Percentiles rank a stretch among this genome's conserved stretches.
Evolutionary conservation across 2,329 filamentous ascomycete genomes (phyloP).

Genomic region (Simplicillium aogashimaense): DNA sequence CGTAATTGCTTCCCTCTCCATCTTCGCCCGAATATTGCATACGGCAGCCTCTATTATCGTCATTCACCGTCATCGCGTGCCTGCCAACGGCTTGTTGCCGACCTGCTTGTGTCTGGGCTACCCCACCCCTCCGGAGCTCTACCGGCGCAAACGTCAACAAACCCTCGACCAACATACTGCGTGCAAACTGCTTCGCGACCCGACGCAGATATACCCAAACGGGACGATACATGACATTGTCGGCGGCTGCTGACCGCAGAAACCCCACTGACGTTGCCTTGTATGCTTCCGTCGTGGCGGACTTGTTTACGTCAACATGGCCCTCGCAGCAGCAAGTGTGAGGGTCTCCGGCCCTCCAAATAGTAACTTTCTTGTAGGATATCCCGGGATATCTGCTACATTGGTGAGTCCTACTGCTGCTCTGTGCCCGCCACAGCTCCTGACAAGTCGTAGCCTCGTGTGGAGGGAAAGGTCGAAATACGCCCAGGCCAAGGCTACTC

Average conservation of each 20-base stretch:
- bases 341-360: conserved; percentile 96
- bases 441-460: conserved; percentile 58
- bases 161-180: no score
- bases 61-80: neutral
- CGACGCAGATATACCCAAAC: no score
- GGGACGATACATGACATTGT: no score
- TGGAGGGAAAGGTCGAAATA: conserved; percentile 97
- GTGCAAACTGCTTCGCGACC: no score
- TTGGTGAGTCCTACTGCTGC: conserved; percentile 53
- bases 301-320: conserved; percentile 47
- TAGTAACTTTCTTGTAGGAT: conserved; percentile 91
- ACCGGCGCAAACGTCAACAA: no score
- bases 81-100: neutral
- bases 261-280: neutral
- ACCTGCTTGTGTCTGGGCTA: neutral
- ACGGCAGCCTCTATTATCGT: no score
- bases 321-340: conserved; percentile 43
- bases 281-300: conserved; percentile 24
- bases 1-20: no score
- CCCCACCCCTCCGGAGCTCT: neutral
- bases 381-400: conserved; percentile 95
- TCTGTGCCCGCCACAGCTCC: conserved; percentile 6
- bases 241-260: no score
- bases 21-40: no score
- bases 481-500: conserved; percentile 76